phyloP scores from a whole-genome alignment of 805 yeast genomes.

The Ogataea degrootiae region DNA sequence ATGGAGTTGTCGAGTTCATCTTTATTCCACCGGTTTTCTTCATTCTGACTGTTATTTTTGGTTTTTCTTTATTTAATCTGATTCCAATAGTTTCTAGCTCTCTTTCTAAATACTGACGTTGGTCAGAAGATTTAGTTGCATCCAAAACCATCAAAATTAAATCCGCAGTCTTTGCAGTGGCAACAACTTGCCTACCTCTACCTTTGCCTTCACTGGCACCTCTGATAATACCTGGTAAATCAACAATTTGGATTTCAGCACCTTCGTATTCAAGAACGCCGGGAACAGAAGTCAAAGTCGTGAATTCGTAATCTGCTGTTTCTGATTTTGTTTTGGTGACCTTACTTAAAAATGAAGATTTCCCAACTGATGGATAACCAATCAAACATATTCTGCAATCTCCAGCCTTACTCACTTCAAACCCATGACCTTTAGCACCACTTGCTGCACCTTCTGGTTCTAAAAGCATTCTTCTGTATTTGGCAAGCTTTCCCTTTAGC shows the following conservation, averaged over 20 bases:
- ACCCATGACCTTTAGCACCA: conserved; percentile 70
- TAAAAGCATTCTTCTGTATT: conserved; percentile 83
- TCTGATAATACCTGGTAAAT: conserved; percentile 93
- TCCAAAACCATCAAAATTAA: conserved; percentile 89
- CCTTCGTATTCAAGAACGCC: conserved; percentile 94
- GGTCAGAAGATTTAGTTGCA: conserved; percentile 91
- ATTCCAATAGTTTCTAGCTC: conserved; percentile 95
- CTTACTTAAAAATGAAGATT: conserved; percentile 82
- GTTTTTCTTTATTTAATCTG: conserved; percentile 74
- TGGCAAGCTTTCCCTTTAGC: conserved; percentile 89
- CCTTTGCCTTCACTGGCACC: conserved; percentile 98
- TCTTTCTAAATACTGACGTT: conserved; percentile 76
- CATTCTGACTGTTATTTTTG: conserved; percentile 71
- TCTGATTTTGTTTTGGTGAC: conserved; percentile 93
- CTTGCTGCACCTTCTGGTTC: conserved; percentile 78
- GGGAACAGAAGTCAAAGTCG: conserved; percentile 94
- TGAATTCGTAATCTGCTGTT: conserved; percentile 92
- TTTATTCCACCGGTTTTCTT: conserved; percentile 93
- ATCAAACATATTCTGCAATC: conserved; percentile 94
- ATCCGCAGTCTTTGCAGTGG: conserved; percentile 94
- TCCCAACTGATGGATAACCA: conserved; percentile 98
- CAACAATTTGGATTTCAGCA: conserved; percentile 96
- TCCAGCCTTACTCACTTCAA: conserved; percentile 92
- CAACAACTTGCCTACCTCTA: conserved; percentile 93
- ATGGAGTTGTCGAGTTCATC: conserved; percentile 74